Conservation (phyloP, 768 basidiomycete species). For the Lentinula guzmanii region DNA sequence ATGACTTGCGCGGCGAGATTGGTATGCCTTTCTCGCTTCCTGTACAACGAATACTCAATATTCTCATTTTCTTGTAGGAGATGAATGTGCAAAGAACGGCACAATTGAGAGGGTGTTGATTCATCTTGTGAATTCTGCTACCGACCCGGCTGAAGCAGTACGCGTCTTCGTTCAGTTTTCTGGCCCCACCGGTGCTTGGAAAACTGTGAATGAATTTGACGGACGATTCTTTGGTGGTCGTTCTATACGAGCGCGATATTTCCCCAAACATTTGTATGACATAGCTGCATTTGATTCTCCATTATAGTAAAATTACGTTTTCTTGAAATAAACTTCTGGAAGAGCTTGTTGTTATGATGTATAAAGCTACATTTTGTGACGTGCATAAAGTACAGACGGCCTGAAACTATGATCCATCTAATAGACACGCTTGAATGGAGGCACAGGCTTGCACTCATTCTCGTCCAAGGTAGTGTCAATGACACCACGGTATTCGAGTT, state of each 20-base stretch:
- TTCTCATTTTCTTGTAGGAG: slow-evolving; percentile 42
- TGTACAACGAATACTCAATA: neutral
- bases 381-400: neutral
- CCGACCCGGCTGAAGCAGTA: slow-evolving; percentile 71
- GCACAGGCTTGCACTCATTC: slow-evolving; percentile 93
- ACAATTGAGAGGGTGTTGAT: slow-evolving; percentile 88
- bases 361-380: neutral
- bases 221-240: slow-evolving; percentile 90
- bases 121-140: slow-evolving; percentile 64
- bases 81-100: slow-evolving; percentile 87
- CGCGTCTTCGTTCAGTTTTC: slow-evolving; percentile 89
- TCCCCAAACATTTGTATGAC: slow-evolving; percentile 51
- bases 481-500: slow-evolving; percentile 84
- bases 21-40: slow-evolving; percentile 38
- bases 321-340: neutral
- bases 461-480: slow-evolving; percentile 87
- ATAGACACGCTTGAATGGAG: slow-evolving; percentile 97
- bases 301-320: neutral
- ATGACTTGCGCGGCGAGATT: slow-evolving; percentile 81
- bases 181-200: slow-evolving; percentile 93
- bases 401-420: slow-evolving; percentile 25
- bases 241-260: slow-evolving; percentile 78
- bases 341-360: neutral
- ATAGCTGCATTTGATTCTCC: neutral
- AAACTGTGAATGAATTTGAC: slow-evolving; percentile 89